Evolutionary conservation across 2,329 filamentous ascomycete species (phyloP).

Genomic region (Thermothelomyces thermophilus): DNA sequence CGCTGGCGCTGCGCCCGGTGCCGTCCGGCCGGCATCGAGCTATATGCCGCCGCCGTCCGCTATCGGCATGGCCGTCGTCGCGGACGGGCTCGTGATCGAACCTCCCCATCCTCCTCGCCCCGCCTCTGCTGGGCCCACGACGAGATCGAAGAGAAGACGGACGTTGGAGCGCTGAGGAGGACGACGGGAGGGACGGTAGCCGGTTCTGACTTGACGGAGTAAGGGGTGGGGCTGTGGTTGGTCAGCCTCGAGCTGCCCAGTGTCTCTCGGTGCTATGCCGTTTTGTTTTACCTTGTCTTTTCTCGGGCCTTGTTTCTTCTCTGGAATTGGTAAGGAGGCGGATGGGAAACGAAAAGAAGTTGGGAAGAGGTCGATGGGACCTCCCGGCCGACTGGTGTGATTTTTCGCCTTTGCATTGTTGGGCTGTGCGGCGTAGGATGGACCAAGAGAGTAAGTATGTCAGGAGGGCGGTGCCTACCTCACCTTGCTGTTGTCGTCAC

Average conservation of each 20-base stretch:
- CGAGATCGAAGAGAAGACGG: conserved; percentile 13
- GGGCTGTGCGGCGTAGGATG: neutral
- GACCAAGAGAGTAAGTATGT: neutral
- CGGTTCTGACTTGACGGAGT: neutral
- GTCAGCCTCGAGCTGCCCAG: neutral
- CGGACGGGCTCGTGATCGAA: neutral
- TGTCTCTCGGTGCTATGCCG: no score
- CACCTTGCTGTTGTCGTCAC: neutral
- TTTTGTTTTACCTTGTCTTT: neutral
- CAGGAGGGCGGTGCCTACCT: neutral
- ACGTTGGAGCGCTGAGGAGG: neutral
- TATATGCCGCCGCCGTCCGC: neutral
- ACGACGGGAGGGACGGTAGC: neutral
- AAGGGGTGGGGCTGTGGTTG: neutral
- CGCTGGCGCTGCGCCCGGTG: neutral
- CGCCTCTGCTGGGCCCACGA: neutral
- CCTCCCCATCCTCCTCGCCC: neutral
- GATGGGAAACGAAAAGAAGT: neutral
- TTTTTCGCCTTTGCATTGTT: neutral
- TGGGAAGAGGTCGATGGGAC: neutral
- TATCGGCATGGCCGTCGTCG: neutral
- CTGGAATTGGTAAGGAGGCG: no score
- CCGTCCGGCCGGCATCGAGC: neutral
- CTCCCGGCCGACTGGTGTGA: neutral
- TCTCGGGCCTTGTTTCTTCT: neutral